These are phyloP conservation scores for Lithohypha guttulata DNA, from an alignment of 2,329 filamentous ascomycete genomes.

Conservation along the genomic window DNA sequence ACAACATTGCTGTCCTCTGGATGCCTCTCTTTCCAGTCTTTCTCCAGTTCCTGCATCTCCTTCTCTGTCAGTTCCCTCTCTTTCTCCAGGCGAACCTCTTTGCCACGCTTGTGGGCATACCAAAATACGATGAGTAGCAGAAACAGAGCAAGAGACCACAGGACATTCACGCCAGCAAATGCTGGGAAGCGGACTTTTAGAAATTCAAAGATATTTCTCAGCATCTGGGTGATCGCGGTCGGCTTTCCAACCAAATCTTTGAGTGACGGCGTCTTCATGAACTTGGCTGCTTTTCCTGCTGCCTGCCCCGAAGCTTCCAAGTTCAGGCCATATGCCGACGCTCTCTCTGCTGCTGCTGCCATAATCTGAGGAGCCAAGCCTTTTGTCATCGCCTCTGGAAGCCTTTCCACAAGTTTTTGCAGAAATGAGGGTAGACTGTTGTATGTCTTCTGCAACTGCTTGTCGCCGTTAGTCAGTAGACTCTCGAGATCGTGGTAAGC, in stretches of 20 bases:
- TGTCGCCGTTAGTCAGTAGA: conserved; percentile 52
- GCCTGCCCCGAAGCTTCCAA: conserved; percentile 40
- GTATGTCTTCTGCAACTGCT: conserved; percentile 54
- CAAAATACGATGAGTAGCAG: conserved; percentile 89
- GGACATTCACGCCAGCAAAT: conserved; percentile 78
- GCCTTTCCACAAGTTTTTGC: conserved; percentile 72
- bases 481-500: conserved; percentile 81
- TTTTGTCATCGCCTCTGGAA: conserved; percentile 71
- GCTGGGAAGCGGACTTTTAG: conserved; percentile 81
- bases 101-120: conserved; percentile 95
- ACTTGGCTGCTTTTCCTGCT: conserved; percentile 52
- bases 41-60: conserved; percentile 33
- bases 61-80: conserved; percentile 40
- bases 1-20: conserved; percentile 25
- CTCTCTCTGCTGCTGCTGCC: conserved; percentile 64
- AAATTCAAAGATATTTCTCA: conserved; percentile 84
- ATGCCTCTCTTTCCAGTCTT: conserved; percentile 24
- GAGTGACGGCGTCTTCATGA: conserved; percentile 60
- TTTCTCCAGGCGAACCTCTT: conserved; percentile 66
- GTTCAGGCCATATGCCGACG: conserved; percentile 47
- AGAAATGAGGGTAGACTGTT: conserved; percentile 63
- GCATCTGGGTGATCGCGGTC: conserved; percentile 70
- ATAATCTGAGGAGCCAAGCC: conserved; percentile 71
- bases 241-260: conserved; percentile 76
- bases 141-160: conserved; percentile 82